These are phyloP conservation scores for Talaromyces pinophilus DNA, from an alignment of 2,329 filamentous ascomycete species.

Conservation along the genomic window DNA sequence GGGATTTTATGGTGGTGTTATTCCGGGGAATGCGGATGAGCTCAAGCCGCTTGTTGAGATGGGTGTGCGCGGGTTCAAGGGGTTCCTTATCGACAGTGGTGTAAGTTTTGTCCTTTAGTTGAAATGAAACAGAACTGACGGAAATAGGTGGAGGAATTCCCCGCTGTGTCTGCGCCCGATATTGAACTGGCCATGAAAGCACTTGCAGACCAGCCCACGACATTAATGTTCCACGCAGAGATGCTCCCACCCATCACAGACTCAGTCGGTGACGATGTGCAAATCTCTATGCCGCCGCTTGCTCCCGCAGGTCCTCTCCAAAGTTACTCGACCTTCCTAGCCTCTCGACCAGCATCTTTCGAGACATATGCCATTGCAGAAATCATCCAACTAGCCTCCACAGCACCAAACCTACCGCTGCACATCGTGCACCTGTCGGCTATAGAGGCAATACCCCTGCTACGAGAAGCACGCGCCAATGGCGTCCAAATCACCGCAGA, in stretches of 20 bases:
- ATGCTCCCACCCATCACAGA: slow-evolving; percentile 88
- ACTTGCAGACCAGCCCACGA: slow-evolving; percentile 78
- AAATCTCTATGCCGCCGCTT: slow-evolving; percentile 67
- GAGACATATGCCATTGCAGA: slow-evolving; percentile 89
- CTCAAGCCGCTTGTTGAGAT: slow-evolving; percentile 77
- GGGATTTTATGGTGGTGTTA: slow-evolving; percentile 94
- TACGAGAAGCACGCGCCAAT: slow-evolving; percentile 68
- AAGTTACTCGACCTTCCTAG: slow-evolving; percentile 85
- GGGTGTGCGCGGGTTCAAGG: slow-evolving; percentile 94
- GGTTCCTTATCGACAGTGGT: slow-evolving; percentile 94
- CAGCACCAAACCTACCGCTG: slow-evolving; percentile 78
- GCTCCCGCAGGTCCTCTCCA: slow-evolving; percentile 71
- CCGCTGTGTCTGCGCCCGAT: slow-evolving; percentile 78
- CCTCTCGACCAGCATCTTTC: slow-evolving; percentile 83
- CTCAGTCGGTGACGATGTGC: slow-evolving; percentile 76
- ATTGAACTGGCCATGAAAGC: slow-evolving; percentile 77
- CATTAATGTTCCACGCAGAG: slow-evolving; percentile 98
- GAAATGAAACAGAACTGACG: background rate
- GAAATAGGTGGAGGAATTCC: slow-evolving; percentile 85
- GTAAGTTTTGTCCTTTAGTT: slow-evolving; percentile 55
- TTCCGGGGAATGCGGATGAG: slow-evolving; percentile 83
- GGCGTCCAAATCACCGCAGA: slow-evolving; percentile 89
- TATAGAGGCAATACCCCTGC: slow-evolving; percentile 80
- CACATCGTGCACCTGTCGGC: slow-evolving; percentile 94
- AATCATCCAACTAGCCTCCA: slow-evolving; percentile 76